Base-by-base conservation (phyloP, 2,329 filamentous ascomycete species). In the Passalora sequoiae region DNA sequence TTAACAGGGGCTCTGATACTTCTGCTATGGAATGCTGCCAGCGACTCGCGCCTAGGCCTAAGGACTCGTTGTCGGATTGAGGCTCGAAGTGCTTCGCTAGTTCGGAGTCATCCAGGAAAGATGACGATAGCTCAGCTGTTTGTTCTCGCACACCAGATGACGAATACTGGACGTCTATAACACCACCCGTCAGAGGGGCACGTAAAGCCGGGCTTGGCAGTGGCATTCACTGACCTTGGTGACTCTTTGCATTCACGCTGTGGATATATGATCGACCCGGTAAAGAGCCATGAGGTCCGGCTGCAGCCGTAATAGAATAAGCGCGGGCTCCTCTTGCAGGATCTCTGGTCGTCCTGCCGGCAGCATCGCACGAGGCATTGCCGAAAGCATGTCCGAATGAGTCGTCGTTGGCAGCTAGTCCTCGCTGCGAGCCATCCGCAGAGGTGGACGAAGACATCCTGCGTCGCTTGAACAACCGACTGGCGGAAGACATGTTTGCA, bases 141-240 rank as follows among this genome's bases (percentile, higher is more conserved):
- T 65, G 61, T 37, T 65, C 60, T 37, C 64, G 55, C 9, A 67
- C 64, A 15, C 64, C 64, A 6, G 60, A 55, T 13, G 63, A 66
- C n/a, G 62, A 60, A 47, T 67, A 67, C 19, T 63, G 62, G 4
- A 63, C 56, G 28, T 73, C 59, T 81, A 72, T 16, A 10, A 24
- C n/a, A 27, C 13, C 22, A n/a, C n/a, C 12, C 6, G 24, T 40
- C 10, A 22, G 32, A 37, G 20, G 10, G 4, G 4, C 12, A 6
- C 8, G 12, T 4, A 20, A 36, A 1, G 24, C 9, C 33, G 13
- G 15, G 33, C 33, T 36, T 9, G n/a, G 19, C 33, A n/a, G 10
- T 20, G 8, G 13, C 17, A 24, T 16, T n/a, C n/a, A 44, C 49
- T 27, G 40, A 53, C 51, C 54, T 36, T 43, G 47, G 27, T 24